Evolutionary conservation across 768 basidiomycete genomes (phyloP), one percentile per base, ranked within the genome.

Genomic region (Rickenella mellea): DNA sequence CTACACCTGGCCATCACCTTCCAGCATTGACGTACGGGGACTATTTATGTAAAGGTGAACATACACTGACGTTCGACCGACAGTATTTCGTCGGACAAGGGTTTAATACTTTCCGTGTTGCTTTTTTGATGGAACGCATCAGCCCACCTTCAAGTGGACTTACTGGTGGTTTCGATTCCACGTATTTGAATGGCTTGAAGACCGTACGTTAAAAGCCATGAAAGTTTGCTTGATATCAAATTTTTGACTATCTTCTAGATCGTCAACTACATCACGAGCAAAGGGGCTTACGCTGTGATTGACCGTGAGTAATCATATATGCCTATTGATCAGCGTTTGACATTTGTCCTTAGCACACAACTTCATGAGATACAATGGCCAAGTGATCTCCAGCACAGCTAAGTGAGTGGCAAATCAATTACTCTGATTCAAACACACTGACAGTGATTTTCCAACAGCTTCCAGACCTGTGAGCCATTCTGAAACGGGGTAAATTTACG

Each of bases 31-130:
- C 45, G 56, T 61, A 40, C 29, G 57, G 44, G 17, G 14, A 7
- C 31, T 20, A 8, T 43, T 43, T 14, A 11, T 4, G 27, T 25
- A 10, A 15, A 27, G 26, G 3, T 36, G 19, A n/a, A 17, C 29
- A 15, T 20, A 19, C 4, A 44, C 22, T 25, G 29, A 31, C 9
- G 14, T 21, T 20, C n/a, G 11, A 7, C 11, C 24, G 29, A 21
- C 39, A 61, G 65, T 78, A 59, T 64, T 78, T 79, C 56, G 60
- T 74, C 36, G 58, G 53, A 12, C 57, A 74, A 51, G 76, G 76
- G 22, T 72, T 78, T 63, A 78, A 78, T 60, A 65, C 71, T 12
- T 78, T 78, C 74, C 74, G 76, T 44, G 58, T 80, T 46, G 69
- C 76, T 6, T 80, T 80, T 71, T 51, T 64, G 46, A 61, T 73